Conservation (phyloP, 1,284 basidiomycete genomes). For the Ganoderma resinaceum region DNA sequence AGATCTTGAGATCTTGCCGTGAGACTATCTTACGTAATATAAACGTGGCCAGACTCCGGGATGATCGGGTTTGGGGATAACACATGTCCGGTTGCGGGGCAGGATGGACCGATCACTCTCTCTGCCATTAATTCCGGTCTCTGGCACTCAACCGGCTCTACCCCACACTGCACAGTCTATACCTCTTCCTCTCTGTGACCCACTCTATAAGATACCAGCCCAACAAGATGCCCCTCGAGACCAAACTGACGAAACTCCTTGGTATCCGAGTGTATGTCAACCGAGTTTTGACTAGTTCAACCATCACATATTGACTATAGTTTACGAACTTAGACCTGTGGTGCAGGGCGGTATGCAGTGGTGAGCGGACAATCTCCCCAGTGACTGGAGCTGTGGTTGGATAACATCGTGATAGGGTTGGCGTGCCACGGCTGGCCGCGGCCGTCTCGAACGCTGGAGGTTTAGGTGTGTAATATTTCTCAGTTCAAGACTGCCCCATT, state of each 20-base stretch:
- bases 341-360: conserved; percentile 91
- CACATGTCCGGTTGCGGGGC: conserved; percentile 9
- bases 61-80: conserved; percentile 5
- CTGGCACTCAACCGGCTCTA: no score
- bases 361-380: conserved; percentile 48
- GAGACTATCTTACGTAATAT: background rate
- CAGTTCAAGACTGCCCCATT: background rate
- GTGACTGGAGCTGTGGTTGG: background rate
- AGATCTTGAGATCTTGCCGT: no score
- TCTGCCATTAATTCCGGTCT: no score
- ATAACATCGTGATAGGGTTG: conserved; percentile 62
- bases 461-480: conserved; percentile 54
- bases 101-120: background rate
- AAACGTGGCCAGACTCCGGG: background rate
- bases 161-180: no score
- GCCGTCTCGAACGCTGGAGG: conserved; percentile 91
- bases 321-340: conserved; percentile 65
- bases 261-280: conserved; percentile 60
- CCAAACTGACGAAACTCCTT: conserved; percentile 58
- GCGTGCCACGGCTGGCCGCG: conserved; percentile 73
- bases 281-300: background rate
- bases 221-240: conserved; percentile 36
- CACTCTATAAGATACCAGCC: no score
- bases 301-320: background rate
- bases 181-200: background rate